A percentile compares a stretch with the other conserved stretches of the same genome.
phyloP scores from a whole-genome alignment of 1,284 basidiomycete genomes.

The Earliella scabrosa region DNA sequence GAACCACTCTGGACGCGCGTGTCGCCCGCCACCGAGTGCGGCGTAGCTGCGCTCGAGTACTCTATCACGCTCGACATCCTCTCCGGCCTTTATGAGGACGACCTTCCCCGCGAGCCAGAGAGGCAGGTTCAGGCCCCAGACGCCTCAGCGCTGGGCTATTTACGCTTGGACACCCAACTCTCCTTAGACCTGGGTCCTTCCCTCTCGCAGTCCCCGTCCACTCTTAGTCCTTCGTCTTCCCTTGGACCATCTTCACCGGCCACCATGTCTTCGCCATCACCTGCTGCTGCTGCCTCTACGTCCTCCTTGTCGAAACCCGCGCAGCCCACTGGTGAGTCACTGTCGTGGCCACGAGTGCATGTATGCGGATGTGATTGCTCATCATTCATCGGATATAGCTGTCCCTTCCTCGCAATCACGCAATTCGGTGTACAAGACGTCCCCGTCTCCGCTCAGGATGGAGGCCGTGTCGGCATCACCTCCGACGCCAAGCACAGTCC shows the following conservation, averaged over 20 bases:
- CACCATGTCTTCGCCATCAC: not conserved
- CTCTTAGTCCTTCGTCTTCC: constrained; percentile 16
- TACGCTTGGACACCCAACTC: constrained; percentile 21
- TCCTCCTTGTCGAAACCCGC: constrained; percentile 6
- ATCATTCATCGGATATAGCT: not conserved
- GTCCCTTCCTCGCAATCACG: constrained; percentile 20
- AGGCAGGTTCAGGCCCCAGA: constrained; percentile 14
- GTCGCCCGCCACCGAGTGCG: constrained; percentile 48
- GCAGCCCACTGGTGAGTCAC: constrained; percentile 2
- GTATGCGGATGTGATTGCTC: too few relatives aligned
- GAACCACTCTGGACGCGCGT: constrained; percentile 41
- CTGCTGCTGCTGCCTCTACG: not conserved
- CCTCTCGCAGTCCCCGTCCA: constrained; percentile 14
- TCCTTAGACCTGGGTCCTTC: constrained; percentile 21
- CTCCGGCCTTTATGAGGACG: constrained; percentile 43
- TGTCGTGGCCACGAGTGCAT: constrained; percentile 8
- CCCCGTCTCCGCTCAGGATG: constrained; percentile 60
- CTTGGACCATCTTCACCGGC: constrained; percentile 14
- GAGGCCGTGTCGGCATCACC: constrained; percentile 31
- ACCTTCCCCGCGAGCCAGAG: constrained; percentile 11
- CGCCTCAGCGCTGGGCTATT: constrained; percentile 17
- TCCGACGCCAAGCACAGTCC: constrained; percentile 4
- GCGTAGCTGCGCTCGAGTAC: constrained; percentile 76
- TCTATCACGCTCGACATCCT: constrained; percentile 66
- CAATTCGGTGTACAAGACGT: constrained; percentile 42